Conservation (phyloP, 345 rosid species). For the Clausena lansium region DNA sequence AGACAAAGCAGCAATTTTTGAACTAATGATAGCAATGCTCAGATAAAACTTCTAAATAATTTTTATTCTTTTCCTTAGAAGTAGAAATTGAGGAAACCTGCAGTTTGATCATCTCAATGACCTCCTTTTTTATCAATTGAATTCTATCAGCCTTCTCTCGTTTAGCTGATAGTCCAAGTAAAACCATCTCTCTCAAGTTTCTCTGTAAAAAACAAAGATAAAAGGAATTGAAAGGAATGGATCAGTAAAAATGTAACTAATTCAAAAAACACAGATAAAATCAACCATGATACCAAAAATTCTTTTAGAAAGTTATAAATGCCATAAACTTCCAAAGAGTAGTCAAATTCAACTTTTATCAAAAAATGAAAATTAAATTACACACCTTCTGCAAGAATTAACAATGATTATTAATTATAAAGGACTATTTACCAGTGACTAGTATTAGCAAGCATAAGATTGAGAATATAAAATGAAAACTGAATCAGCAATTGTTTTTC, state of each 20-base stretch:
- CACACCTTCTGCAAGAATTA: not conserved
- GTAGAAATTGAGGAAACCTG: conserved; percentile 29
- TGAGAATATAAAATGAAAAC: not conserved
- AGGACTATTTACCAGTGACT: not conserved
- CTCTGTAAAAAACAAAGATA: conserved; percentile 29
- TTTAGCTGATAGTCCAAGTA: conserved; percentile 31
- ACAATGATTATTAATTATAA: not conserved
- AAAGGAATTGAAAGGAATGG: not conserved
- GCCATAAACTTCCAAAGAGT: not conserved
- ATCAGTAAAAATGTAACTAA: conserved; percentile 2
- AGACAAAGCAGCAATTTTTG: not conserved
- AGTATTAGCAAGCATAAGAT: not conserved
- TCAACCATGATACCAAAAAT: not conserved
- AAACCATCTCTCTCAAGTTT: conserved; percentile 39
- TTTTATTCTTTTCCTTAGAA: not conserved
- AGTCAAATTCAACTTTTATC: not conserved
- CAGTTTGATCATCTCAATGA: conserved; percentile 32
- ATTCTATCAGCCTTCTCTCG: conserved; percentile 42
- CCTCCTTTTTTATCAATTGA: conserved; percentile 31
- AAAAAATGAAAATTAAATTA: not conserved
- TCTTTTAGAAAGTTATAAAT: not conserved
- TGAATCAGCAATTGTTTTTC: not conserved
- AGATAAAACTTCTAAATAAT: not conserved
- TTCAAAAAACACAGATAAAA: not conserved
- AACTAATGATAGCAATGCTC: not conserved